These are phyloP conservation scores for Russula emetica DNA, from an alignment of 768 basidiomycete species.

Conservation along the genomic window DNA sequence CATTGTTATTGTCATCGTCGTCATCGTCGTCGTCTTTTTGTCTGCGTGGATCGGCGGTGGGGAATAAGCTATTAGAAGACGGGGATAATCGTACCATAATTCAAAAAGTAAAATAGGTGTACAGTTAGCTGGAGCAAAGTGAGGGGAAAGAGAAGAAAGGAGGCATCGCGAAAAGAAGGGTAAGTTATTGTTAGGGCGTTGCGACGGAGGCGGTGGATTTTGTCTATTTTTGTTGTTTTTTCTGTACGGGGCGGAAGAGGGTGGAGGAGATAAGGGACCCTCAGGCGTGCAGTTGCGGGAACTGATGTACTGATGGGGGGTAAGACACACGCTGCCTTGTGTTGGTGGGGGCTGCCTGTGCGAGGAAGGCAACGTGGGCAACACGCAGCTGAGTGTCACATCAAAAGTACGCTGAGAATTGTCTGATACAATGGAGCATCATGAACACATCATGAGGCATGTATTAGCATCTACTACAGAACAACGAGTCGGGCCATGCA, in stretches of 20 bases:
- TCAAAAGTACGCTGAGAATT: too few species aligned
- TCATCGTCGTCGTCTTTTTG: neutral
- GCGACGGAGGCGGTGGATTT: neutral
- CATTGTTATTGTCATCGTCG: neutral
- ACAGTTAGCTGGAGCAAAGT: neutral
- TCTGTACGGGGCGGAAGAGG: neutral
- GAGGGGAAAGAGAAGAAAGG: neutral
- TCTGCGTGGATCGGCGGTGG: constrained; percentile 1
- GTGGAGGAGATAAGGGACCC: constrained; percentile 18
- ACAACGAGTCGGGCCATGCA: too few species aligned
- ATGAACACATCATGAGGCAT: too few species aligned
- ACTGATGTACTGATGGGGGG: neutral
- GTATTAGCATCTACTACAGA: too few species aligned
- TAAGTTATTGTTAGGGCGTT: too few species aligned
- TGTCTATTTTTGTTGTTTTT: constrained; percentile 12
- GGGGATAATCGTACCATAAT: constrained; percentile 14
- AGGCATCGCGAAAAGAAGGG: too few species aligned
- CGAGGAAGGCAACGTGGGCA: too few species aligned
- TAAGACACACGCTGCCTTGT: constrained; percentile 14
- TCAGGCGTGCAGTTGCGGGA: neutral
- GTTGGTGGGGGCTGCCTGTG: constrained; percentile 8
- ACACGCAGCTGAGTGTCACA: too few species aligned
- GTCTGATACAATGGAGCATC: too few species aligned
- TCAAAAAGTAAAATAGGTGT: constrained; percentile 7
- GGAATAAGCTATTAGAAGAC: constrained; percentile 13